Base-by-base conservation (phyloP, 1,284 basidiomycete species). In the Microbotryum violaceum region DNA sequence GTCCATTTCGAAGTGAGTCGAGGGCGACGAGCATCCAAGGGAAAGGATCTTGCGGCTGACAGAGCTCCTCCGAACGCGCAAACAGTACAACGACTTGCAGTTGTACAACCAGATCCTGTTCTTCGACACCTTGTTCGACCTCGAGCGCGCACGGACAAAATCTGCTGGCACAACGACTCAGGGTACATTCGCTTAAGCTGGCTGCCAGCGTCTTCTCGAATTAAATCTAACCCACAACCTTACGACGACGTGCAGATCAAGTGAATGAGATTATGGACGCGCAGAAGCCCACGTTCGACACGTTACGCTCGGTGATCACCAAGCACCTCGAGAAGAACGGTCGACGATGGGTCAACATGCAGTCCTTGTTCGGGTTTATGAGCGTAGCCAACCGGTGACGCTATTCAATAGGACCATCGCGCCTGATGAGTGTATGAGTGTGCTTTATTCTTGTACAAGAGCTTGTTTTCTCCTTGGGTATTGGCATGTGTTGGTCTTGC, bases 71-170 rank as follows among this genome's bases (percentile, higher is more conserved):
- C 49, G 18, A 29, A 42, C 18, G n/a, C n/a, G 48, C 49, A 29
- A 56, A 1, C 70, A 92, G 88, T 97, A 93, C 74, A 82, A 87
- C 42, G 91, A 94, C 72, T 78, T 80, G 9, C 81, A 84, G 70
- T 78, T 97, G 54, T 94, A 96, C 75, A 88, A 86, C 70, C 92
- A 97, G 75, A 78, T 97, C 42, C 78, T 89, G 58, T 94, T 86
- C 77, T 92, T 85, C 74, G 76, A 79, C 27, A 85, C 81, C 62
- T 78, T 96, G 7, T 92, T 97, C 71, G 84, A 92, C 72, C 74
- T 76, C 1, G 81, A 86, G 25, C 88, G 85, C 72, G 85, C 84
- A 0, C 67, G 81, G 14, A 80, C 80, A 52, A 77, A 80, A 9
- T 76, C 80, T 0, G 51, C 61, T 7, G 83, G 83, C 0, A 77